Evolutionary conservation across 768 basidiomycete species (phyloP), one percentile per base, ranked within the genome.

Genomic region (Leucocoprinus leucothites): DNA sequence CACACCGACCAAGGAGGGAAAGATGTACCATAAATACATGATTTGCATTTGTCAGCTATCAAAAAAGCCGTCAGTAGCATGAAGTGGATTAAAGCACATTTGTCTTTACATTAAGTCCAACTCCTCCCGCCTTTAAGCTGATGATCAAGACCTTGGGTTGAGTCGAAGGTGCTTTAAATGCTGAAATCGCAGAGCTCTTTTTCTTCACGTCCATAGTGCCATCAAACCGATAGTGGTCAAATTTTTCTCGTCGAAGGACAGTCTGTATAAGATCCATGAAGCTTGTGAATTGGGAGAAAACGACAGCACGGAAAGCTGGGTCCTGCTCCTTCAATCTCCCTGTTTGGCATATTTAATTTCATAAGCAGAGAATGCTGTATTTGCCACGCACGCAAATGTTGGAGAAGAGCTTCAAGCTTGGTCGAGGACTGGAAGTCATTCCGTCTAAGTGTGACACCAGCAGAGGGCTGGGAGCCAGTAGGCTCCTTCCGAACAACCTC

Each of bases 401-500:
- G 77, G 8, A 91, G 69, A 24, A 98, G 72, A 1, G 94, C 94
- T 52, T 94, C 82, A 2, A 98, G 74, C 69, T 98, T 98, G 0
- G 95, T 97, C 8, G 91, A 94, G 3, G 91, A 89, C 36, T 83
- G 80, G 69, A 97, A 92, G 69, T 95, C 84, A 60, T 93, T 93
- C 60, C 85, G 82, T 9, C 89, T 77, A 43, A 95, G 70, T 13
- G 81, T 71, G 24, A 93, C 74, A 14, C 67, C 71, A 35, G 71
- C 61, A 3, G 74, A 65, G 16, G 65, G 51, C 58, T 77, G 75
- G 7, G 77, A 74, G 50, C 54, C 65, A 1, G 61, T 58, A 3
- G 58, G 31, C 35, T 65, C 67, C 41, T 69, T 66, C 48, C 74
- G 72, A 31, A 87, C 65, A 22, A 92, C 77, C 63, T 90, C 87